Evolutionary conservation across 805 yeast genomes (phyloP).

Genomic region (Metschnikowia peoriensis): DNA sequence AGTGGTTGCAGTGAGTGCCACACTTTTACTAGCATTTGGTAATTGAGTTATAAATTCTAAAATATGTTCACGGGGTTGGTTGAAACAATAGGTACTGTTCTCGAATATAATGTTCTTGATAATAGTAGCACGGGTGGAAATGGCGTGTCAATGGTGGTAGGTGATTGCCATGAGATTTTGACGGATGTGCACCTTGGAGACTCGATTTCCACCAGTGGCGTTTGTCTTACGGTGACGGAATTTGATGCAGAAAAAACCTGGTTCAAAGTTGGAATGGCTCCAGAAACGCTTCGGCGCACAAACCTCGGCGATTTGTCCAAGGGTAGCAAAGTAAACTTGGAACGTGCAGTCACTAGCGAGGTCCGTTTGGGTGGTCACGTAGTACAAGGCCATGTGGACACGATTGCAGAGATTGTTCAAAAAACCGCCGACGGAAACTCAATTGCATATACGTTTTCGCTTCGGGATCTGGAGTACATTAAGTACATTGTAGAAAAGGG

Average conservation of each 20-base stretch:
- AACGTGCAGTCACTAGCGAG: slow-evolving; percentile 84
- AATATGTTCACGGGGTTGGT: slow-evolving; percentile 93
- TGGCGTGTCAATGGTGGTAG: slow-evolving; percentile 70
- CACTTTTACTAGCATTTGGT: too few relatives aligned
- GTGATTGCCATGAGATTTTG: slow-evolving; percentile 59
- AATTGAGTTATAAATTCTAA: too few relatives aligned
- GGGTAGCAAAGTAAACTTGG: slow-evolving; percentile 77
- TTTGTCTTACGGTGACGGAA: slow-evolving; percentile 89
- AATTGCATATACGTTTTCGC: slow-evolving; percentile 66
- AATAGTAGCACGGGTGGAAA: slow-evolving; percentile 57
- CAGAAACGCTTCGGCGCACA: slow-evolving; percentile 84
- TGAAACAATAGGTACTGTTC: slow-evolving; percentile 73
- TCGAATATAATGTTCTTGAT: slow-evolving; percentile 48
- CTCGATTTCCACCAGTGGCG: slow-evolving; percentile 86
- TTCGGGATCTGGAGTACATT: slow-evolving; percentile 59
- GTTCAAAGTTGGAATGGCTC: slow-evolving; percentile 90
- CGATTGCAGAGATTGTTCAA: slow-evolving; percentile 65
- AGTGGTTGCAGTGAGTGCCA: too few relatives aligned
- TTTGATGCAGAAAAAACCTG: slow-evolving; percentile 46
- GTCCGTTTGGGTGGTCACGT: slow-evolving; percentile 95
- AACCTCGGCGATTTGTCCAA: slow-evolving; percentile 59
- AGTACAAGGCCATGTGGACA: slow-evolving; percentile 97
- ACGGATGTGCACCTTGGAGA: slow-evolving; percentile 90
- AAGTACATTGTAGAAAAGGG: slow-evolving; percentile 93
- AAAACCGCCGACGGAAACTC: slow-evolving; percentile 70